Evolutionary conservation across 192 early-diverging fungal species (phyloP), one percentile per base, ranked within the genome.

Genomic region (Coemansia sp.): DNA sequence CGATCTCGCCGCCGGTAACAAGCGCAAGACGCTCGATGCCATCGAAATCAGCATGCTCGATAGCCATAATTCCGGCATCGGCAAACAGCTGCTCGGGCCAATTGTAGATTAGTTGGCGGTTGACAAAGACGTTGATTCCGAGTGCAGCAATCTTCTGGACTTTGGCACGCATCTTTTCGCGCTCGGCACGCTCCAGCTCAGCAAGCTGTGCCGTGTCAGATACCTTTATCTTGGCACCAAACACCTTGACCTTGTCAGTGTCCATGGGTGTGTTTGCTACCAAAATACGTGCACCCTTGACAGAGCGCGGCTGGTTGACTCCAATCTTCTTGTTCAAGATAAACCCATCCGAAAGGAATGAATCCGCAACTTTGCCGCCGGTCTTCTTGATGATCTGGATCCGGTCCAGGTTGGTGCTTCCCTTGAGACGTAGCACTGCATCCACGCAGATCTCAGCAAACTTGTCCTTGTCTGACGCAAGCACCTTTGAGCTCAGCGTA

Each of bases 201-300:
- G 95, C 97, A 34, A 99, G 87, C 86, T 99, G 95, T 34, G 94
- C 94, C 23, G 95, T 95, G 40, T 93, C 92, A 67, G 96, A 95
- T 5, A 99, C 97, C 63, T 93, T 90, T 63, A 99, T 88, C 58
- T 93, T 92, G 29, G 97, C 97, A 63, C 97, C 97, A 83, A 99
- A 99, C 60, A 99, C 92, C 84, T 99, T 99, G 84, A 99, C 95
- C 80, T 99, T 99, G 81, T 99, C 97, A 12, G 97, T 99, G 82
- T 99, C 97, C 97, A 99, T 99, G 33, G 97, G 92, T 66, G 97
- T 99, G 79, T 99, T 99, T 71, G 97, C 97, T 78, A 99, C 88
- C 75, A 99, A 84, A 67, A 99, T 95, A 62, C 87, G 93, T 33
- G 94, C 97, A 58, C 96, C 97, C 82, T 95, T 94, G 53, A 99